These are phyloP conservation scores for Amphichorda felina DNA, from an alignment of 2,329 filamentous ascomycete species.

Conservation along the genomic window DNA sequence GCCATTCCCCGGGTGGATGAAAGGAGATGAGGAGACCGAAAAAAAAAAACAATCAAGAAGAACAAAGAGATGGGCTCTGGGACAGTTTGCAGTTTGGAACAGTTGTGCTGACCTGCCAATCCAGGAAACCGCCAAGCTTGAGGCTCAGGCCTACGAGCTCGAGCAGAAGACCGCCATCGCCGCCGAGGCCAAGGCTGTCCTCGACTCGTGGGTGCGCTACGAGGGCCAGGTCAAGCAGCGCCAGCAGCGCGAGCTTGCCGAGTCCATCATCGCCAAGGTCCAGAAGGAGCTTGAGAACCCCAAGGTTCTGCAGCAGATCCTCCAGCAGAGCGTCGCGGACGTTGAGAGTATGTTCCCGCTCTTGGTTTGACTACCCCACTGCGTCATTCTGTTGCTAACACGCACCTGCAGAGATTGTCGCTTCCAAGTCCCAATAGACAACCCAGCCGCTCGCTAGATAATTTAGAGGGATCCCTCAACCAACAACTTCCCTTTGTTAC, in stretches of 20 bases:
- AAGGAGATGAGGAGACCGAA: no score
- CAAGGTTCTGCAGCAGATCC: constrained; percentile 92
- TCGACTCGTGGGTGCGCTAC: constrained; percentile 98
- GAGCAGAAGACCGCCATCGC: constrained; percentile 93
- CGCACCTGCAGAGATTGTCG: constrained; percentile 43
- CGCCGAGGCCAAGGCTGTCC: constrained; percentile 83
- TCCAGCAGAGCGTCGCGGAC: constrained; percentile 91
- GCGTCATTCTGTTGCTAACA: neutral
- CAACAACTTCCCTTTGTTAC: constrained; percentile 16
- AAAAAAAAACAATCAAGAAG: no score
- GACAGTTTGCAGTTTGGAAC: no score
- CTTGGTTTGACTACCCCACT: neutral
- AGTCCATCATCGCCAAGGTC: constrained; percentile 91
- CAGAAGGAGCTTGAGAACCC: constrained; percentile 98
- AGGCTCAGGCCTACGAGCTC: constrained; percentile 92
- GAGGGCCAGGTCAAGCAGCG: constrained; percentile 98
- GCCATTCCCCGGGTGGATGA: neutral
- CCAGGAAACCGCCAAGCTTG: constrained; percentile 91
- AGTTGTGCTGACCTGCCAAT: no score
- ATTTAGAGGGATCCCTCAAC: constrained; percentile 2
- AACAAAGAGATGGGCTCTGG: no score
- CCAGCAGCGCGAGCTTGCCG: constrained; percentile 92
- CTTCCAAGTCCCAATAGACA: constrained; percentile 52
- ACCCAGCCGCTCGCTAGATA: constrained; percentile 9
- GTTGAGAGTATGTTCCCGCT: constrained; percentile 64